Base-by-base conservation (phyloP, 2,329 filamentous ascomycete genomes). In the Penicillium polonicum region DNA sequence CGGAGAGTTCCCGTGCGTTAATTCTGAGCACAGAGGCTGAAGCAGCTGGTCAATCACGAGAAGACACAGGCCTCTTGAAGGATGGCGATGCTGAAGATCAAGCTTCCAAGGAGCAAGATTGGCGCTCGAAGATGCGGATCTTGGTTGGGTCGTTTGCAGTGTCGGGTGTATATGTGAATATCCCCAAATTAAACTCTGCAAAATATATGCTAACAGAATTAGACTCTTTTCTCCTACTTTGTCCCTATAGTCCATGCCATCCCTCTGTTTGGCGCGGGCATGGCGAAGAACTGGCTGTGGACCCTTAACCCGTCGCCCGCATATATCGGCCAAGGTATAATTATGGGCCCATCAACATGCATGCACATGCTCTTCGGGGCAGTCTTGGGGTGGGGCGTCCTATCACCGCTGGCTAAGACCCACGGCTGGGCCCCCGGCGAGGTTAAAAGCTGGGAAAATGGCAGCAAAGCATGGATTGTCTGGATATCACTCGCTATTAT, bases 401-500 rank as follows among this genome's bases (percentile, higher is more conserved):
- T 99, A 1, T 97, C 92, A 3, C 94, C 94, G 1, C 75, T 97
- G 8, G 92, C 94, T 4, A 97, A 96, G 73, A 78, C 81, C 56
- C 85, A 84, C 65, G 91, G 90, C 3, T 99, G 94, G 94, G 94
- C 94, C 10, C 90, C 92, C 3, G 94, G 92, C 0, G 82, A 87
- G 1, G 91, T 97, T 0, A 83, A 85, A 55, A 90, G 96, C 72
- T 99, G 94, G 94, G 90, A 93, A 58, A 85, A 82, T 17, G 94
- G 94, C 10, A 96, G 91, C 72, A 97, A 97, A 76, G 94, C 93
- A 39, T 99, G 94, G 94, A 97, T 99, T 59, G 91, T 99, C 0
- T 99, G 94, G 94, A 82, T 96, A 2, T 96, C 91, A 35, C 79
- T 99, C 31, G 91, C 94, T 4, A 97, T 99, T 64, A 99, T 99